Base-by-base conservation (phyloP, 257 asterid species). In the Forsythia suspensa region DNA sequence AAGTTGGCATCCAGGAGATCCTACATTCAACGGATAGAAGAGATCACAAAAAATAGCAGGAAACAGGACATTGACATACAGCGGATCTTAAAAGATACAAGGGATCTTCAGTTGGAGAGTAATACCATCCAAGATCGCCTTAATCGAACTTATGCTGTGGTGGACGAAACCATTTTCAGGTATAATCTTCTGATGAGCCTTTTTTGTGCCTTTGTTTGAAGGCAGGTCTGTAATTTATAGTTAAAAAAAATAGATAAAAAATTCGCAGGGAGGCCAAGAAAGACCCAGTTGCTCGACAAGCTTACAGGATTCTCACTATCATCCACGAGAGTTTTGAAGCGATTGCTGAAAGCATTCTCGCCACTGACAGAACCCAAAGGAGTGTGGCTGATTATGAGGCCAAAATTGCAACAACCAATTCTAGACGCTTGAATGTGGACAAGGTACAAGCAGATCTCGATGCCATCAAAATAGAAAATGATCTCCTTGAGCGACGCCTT, bases 71-170 rank as follows among this genome's bases (percentile, higher is more conserved):
- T 66, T 71, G 97, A 92, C 86, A 83, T 91, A 63, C 90, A 91
- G 46, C 85, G 77, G 61, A 94, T 94, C 85, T 85, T 94, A 65
- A 88, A 88, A 81, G 95, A 91, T 52, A 94, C 96, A 2, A 84
- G 98, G 85, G 98, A 89, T 82, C 95, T 92, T 81, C 97, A 92
- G 87, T 79, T 94, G 77, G 98, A 92, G 86, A 92, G 92, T 77
- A 94, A 94, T 81, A 85, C 88, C 72, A 86, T 90, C 79, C 96
- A 89, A 77, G 98, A 94, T 75, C 91, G 98, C 71, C 96, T 90
- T 71, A 82, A 81, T 87, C 90, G 95, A 80, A 90, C 94, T 80
- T 88, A 86, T 78, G 92, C 91, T 20, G 83, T 91, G 71, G 92
- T 91, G 34, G 89, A 89, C 74, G 97, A 92, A 83, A 91, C 86